Percentiles rank a stretch among this genome's conserved stretches.
phyloP scores from a whole-genome alignment of 257 asterid genomes.

The Forsythia suspensa region DNA sequence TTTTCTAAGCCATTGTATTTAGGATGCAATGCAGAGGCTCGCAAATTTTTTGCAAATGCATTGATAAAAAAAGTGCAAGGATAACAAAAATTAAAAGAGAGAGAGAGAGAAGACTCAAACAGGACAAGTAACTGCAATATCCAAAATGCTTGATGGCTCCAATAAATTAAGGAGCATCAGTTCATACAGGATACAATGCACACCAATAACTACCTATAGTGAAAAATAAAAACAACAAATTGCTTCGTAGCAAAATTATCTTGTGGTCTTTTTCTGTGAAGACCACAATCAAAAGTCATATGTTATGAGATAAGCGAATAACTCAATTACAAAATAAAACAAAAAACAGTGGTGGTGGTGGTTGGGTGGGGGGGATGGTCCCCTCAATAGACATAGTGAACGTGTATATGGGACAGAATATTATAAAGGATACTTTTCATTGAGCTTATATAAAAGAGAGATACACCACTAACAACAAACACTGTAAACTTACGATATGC shows the following conservation, averaged over 20 bases:
- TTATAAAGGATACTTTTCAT: background rate
- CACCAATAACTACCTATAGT: background rate
- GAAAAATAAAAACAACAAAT: background rate
- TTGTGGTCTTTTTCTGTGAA: background rate
- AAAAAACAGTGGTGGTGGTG: background rate
- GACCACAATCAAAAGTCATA: background rate
- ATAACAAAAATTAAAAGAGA: background rate
- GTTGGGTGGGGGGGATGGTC: background rate
- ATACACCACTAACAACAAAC: background rate
- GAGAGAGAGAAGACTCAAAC: background rate
- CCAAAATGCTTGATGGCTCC: background rate
- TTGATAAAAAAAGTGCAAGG: background rate
- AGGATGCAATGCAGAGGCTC: background rate
- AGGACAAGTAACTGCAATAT: background rate
- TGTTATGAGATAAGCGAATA: background rate
- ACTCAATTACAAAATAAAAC: background rate
- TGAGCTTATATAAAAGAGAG: background rate
- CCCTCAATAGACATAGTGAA: background rate
- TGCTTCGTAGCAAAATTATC: background rate
- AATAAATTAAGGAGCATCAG: background rate
- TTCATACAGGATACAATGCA: background rate
- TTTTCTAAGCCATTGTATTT: background rate
- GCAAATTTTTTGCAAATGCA: background rate
- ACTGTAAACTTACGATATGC: conserved; percentile 10
- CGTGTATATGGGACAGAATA: background rate